Base-by-base conservation (phyloP, 768 basidiomycete species). In the Podaxis sp. region DNA sequence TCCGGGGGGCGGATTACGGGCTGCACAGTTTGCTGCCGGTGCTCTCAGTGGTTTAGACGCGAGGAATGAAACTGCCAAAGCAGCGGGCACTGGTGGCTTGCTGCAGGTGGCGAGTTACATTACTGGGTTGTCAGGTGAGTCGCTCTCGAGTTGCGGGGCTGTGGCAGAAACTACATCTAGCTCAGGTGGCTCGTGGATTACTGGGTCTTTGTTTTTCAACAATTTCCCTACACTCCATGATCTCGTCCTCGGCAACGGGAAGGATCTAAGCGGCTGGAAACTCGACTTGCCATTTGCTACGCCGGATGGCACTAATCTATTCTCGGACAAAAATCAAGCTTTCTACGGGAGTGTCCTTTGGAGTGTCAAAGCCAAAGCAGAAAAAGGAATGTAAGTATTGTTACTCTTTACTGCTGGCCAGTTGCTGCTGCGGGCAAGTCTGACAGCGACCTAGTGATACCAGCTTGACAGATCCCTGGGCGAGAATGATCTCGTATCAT, bases 101-200 rank as follows among this genome's bases (percentile, higher is more conserved):
- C 73, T 89, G 53, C 90, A 91, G 69, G 85, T 88, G n/a, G 74
- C 85, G 4, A 86, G 85, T 2, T 93, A 92, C 74, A 76, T 89
- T 46, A 73, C 85, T 10, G 89, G 84, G 0, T 77, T 91, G 8
- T 89, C 87, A 63, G 87, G 87, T 87, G 62, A 52, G 76, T 70
- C 4, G 12, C 44, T 30, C 53, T 20, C 30, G 20, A 11, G 15
- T 22, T 15, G 15, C 56, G 17, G 28, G 20, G 3, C 13, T 28
- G 54, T 8, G 54, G 7, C 22, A 4, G 22, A 40, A 13, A 49
- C 4, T 30, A 1, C 17, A 52, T 36, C 17, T 38, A 10, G 54
- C 52, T 33, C 37, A 86, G 87, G 86, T 22, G 89, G 89, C 2
- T 86, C 88, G 1, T 90, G 88, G 88, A 70, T 88, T 8, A 82